Evolutionary conservation across 768 basidiomycete species (phyloP), one percentile per base, ranked within the genome.

Genomic region (Boletus subparvulus): DNA sequence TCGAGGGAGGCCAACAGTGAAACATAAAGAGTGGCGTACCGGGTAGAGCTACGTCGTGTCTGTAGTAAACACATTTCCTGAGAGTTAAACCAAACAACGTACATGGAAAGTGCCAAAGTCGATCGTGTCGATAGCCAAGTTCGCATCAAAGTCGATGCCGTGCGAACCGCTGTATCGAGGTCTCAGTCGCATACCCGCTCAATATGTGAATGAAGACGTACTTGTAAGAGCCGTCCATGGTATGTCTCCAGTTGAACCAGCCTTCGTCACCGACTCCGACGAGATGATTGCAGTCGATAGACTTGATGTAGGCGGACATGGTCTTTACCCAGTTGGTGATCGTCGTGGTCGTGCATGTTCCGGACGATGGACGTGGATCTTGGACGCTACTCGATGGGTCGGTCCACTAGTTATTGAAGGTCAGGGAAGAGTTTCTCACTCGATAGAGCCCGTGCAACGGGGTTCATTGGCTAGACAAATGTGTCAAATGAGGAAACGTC

Each of bases 41-140:
- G 60, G 61, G 32, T 69, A 65, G 42, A 74, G 56, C 69, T 69
- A 21, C n/a, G 7, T 32, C 21, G 16, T n/a, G 24, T 42, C 13
- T 12, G n/a, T 47, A 9, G n/a, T 47, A 9, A 47, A 36, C 36
- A 47, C 3, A 21, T n/a, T 11, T 7, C 16, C 13, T 5, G 30
- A 39, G 7, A 16, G n/a, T 1, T n/a, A 44, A 24, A 47, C 3
- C 7, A 28, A 30, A 19, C 9, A 14, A 69, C 80, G 59, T 63
- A 84, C 84, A 59, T 88, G 87, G 71, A 83, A 80, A 14, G 87
- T 88, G 10, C 85, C 86, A 62, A 84, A 88, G 67, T 87, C 86
- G 53, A 87, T 64, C 19, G 82, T 79, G 50, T 70, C 69, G 49
- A 87, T 81, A n/a, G 70, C 75, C 47, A 86, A 69, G 68, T 87